Conservation (phyloP, 371 early-diverging fungal species). For the Haplosporangium sp. region DNA sequence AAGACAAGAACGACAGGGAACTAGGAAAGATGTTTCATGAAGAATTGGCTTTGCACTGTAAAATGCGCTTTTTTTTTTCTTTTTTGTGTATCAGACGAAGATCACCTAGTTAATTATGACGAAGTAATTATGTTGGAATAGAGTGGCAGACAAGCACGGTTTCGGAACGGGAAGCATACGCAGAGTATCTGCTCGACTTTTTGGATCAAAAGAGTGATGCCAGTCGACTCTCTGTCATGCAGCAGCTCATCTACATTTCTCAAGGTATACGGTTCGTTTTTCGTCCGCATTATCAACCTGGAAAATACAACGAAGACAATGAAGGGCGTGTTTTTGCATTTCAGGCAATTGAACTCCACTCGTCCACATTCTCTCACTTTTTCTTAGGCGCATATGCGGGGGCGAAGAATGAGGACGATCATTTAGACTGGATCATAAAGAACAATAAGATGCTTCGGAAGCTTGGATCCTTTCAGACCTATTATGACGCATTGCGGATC, state of each 20-base stretch:
- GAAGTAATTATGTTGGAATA: neutral
- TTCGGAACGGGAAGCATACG: constrained; percentile 52
- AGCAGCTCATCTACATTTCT: constrained; percentile 67
- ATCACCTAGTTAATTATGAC: neutral
- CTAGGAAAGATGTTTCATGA: too few species aligned
- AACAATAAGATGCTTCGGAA: constrained; percentile 59
- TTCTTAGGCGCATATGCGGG: constrained; percentile 32
- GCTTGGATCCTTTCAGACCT: constrained; percentile 43
- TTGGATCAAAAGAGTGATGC: constrained; percentile 63
- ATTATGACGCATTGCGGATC: constrained; percentile 47
- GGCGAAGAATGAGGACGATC: constrained; percentile 54
- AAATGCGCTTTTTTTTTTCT: too few species aligned
- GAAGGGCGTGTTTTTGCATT: too few species aligned
- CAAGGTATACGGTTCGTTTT: constrained; percentile 59
- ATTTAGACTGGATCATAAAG: constrained; percentile 58
- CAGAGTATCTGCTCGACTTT: constrained; percentile 63
- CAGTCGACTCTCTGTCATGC: constrained; percentile 59
- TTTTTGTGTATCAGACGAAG: neutral
- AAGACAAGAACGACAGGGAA: neutral
- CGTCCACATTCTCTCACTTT: neutral
- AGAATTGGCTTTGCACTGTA: too few species aligned
- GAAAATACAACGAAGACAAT: too few species aligned
- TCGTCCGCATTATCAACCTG: too few species aligned
- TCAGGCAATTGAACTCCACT: neutral
- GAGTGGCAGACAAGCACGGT: constrained; percentile 47